These are phyloP conservation scores for Crepidotus variabilis DNA, from an alignment of 768 basidiomycete species.

Conservation along the genomic window DNA sequence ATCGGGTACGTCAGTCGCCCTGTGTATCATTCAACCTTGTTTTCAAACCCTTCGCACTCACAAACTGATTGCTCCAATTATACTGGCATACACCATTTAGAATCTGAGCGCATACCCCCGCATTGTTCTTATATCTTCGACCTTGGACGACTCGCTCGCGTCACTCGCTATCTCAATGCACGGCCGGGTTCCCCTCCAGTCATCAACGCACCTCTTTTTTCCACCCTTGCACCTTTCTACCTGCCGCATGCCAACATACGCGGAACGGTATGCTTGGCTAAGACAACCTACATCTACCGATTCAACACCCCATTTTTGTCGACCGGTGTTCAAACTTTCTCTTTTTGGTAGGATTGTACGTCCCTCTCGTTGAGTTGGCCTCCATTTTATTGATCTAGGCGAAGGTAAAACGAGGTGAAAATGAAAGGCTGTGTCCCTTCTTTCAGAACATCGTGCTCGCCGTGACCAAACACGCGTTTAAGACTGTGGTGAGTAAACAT, in stretches of 20 bases:
- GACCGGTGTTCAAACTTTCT: background rate
- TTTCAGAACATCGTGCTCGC: conserved; percentile 6
- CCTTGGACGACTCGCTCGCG: background rate
- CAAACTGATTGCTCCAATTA: too few species aligned
- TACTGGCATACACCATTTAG: background rate
- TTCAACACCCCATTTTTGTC: background rate
- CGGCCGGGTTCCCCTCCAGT: conserved; percentile 35
- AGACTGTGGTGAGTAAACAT: conserved; percentile 33
- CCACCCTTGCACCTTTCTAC: conserved; percentile 22
- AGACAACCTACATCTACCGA: background rate
- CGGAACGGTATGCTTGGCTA: conserved; percentile 10
- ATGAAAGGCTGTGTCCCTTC: conserved; percentile 21
- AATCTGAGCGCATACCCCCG: background rate
- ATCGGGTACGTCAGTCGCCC: background rate
- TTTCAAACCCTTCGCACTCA: too few species aligned
- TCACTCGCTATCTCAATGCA: conserved; percentile 29
- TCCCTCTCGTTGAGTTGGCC: background rate
- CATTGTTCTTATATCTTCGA: background rate
- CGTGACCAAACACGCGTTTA: conserved; percentile 33
- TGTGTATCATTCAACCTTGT: background rate
- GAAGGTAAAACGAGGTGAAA: conserved; percentile 14
- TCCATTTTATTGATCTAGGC: background rate
- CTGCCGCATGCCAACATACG: conserved; percentile 16
- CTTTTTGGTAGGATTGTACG: conserved; percentile 3
- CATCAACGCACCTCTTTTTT: conserved; percentile 28